These are phyloP conservation scores for Tylopilus sp. DNA, from an alignment of 768 basidiomycete species.

Conservation along the genomic window DNA sequence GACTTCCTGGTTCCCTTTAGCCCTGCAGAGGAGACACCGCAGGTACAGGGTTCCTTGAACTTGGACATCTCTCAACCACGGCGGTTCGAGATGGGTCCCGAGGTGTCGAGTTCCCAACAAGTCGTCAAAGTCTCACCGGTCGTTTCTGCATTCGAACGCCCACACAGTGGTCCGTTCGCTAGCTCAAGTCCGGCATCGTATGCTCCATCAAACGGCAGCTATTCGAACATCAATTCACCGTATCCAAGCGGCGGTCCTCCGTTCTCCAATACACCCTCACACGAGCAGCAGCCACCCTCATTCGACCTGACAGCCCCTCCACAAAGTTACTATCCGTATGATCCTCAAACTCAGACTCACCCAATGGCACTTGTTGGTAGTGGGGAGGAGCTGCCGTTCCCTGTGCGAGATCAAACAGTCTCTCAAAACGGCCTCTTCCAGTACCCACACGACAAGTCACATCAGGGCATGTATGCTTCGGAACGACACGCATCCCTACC, in stretches of 20 bases:
- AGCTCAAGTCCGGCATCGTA: slow-evolving; percentile 26
- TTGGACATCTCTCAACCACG: slow-evolving; percentile 16
- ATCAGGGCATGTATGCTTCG: slow-evolving; percentile 19
- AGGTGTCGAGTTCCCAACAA: slow-evolving; percentile 6
- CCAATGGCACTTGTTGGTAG: slow-evolving; percentile 18
- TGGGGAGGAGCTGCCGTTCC: slow-evolving; percentile 16
- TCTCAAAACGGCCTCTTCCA: slow-evolving; percentile 19
- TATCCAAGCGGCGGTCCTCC: slow-evolving; percentile 20
- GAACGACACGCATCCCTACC: slow-evolving; percentile 22
- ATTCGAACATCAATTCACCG: slow-evolving; percentile 24
- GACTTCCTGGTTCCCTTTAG: slow-evolving; percentile 26
- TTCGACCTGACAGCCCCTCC: slow-evolving; percentile 19
- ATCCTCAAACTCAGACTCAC: slow-evolving; percentile 13
- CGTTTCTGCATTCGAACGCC: slow-evolving; percentile 19
- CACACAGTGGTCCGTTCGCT: slow-evolving; percentile 17
- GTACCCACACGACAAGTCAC: slow-evolving; percentile 25
- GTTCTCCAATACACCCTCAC: slow-evolving; percentile 17
- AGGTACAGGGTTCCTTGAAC: slow-evolving; percentile 10
- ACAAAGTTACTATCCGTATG: slow-evolving; percentile 22
- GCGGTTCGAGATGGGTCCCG: slow-evolving; percentile 16
- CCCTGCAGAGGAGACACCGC: slow-evolving; percentile 14
- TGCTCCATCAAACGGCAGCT: slow-evolving; percentile 21
- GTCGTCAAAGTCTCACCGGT: slow-evolving; percentile 7
- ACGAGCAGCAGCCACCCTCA: slow-evolving; percentile 19
- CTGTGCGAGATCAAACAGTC: slow-evolving; percentile 14